Evolutionary conservation across 495 filamentous ascomycete genomes (phyloP), one percentile per base, ranked within the genome.

Genomic region (Talaromyces stipitatus): DNA sequence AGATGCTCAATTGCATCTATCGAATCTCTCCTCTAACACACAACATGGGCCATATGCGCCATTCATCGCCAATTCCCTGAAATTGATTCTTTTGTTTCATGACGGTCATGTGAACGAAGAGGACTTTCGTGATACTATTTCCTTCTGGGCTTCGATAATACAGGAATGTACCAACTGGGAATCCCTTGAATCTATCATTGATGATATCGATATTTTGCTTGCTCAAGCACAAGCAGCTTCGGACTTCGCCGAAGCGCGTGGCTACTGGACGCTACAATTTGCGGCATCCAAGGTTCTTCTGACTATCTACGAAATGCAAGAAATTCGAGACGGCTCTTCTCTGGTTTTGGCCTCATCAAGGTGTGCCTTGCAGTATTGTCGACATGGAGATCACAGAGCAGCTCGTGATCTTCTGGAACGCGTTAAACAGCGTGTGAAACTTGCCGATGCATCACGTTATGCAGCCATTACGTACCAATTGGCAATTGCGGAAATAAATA

Each of bases 211-310:
- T 4, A 76, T 78, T 20, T 82, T 85, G 54, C 57, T 88, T 10
- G 62, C 75, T 32, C 85, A 90, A 55, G 74, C 95, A 10, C 79
- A 83, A 57, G 78, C 83, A 2, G 63, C 91, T n/a, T 79, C 83
- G 18, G 87, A 96, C 55, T 95, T 88, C 61, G 77, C 90, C 2
- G 85, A 86, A 30, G 86, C 92, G 63, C 87, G 87, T 56, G 91
- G 90, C 2, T 70, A 82, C 10, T 79, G 75, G 58, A 72, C 76
- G 56, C 66, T 85, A 8, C 72, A 77, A 28, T 63, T 88, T 16
- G 69, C 74, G 1, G 60, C 72, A 1, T 61, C 73, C 8, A 72
- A 76, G 54, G 23, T 76, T 45, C 75, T 76, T 27, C 66, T 91
- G 20, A 73, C 79, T 6, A 79, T 79, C 26, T 72, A 87, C n/a